These are phyloP conservation scores for Fusarium dlaminii DNA, from an alignment of 2,329 filamentous ascomycete species.

Conservation along the genomic window DNA sequence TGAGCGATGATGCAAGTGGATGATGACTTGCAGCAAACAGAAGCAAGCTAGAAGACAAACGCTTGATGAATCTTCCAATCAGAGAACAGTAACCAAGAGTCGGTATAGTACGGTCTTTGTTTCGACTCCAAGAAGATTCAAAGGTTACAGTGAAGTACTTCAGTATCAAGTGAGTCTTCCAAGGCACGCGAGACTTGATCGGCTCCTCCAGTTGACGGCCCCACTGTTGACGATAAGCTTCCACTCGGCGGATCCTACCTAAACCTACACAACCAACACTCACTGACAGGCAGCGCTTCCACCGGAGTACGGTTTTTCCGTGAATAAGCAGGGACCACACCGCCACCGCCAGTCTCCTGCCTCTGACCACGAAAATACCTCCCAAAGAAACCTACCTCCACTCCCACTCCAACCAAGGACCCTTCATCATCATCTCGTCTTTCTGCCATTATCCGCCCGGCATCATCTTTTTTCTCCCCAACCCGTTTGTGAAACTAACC, in stretches of 20 bases:
- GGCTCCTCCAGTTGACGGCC: conserved; percentile 20
- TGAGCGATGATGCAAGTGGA: conserved; percentile 34
- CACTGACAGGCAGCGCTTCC: background rate
- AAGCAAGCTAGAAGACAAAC: background rate
- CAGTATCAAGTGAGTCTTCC: conserved; percentile 16
- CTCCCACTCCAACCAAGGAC: conserved; percentile 15
- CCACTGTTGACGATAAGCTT: conserved; percentile 35
- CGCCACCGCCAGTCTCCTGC: conserved; percentile 30
- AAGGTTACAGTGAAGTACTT: conserved; percentile 1
- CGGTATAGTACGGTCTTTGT: background rate
- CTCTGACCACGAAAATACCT: conserved; percentile 39
- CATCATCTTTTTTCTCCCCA: conserved; percentile 23
- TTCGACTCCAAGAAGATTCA: background rate
- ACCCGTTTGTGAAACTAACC: conserved; percentile 40
- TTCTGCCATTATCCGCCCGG: conserved; percentile 10
- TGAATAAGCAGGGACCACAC: conserved; percentile 41
- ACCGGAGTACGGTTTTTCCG: conserved; percentile 26
- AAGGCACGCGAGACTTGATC: conserved; percentile 15
- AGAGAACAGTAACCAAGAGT: background rate
- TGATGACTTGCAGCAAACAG: conserved; percentile 24
- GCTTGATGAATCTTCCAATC: background rate
- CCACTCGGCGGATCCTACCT: background rate
- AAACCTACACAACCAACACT: background rate
- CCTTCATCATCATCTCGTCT: conserved; percentile 4
- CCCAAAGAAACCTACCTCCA: conserved; percentile 14